Percentiles rank a stretch among this genome's conserved stretches.
phyloP scores from a whole-genome alignment of 179 eudicot genomes.

The Spinacia oleracea region DNA sequence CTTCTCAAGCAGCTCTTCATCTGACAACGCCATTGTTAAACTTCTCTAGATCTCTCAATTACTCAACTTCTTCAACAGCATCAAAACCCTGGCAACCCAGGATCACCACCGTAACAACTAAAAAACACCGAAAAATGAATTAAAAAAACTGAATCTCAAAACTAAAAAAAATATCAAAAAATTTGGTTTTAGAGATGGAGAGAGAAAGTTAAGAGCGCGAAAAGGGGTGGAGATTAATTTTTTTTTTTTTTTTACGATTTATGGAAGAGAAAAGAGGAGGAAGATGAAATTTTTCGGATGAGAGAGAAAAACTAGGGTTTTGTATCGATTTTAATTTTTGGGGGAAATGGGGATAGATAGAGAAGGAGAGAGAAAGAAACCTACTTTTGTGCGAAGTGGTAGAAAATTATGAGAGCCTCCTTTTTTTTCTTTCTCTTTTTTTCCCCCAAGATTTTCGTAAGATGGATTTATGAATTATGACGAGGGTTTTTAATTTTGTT shows the following conservation, averaged over 20 bases:
- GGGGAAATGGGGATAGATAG: conserved; percentile 2
- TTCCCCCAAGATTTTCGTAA: background rate
- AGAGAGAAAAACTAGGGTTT: conserved; percentile 36
- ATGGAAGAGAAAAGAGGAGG: too few species aligned
- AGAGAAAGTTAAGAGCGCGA: conserved; percentile 17
- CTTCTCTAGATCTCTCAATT: conserved; percentile 24
- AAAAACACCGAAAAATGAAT: background rate
- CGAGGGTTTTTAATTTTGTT: background rate
- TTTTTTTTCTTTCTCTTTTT: background rate
- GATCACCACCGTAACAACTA: background rate
- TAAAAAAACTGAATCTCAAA: background rate
- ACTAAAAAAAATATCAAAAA: background rate
- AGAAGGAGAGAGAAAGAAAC: conserved; percentile 8
- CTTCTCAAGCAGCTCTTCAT: conserved; percentile 51
- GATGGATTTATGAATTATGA: conserved; percentile 7
- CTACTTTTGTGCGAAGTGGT: background rate
- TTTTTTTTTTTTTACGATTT: background rate
- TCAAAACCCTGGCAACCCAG: conserved; percentile 26
- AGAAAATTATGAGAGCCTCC: conserved; percentile 1
- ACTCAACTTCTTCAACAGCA: conserved; percentile 14
- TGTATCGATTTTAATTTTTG: conserved; percentile 22
- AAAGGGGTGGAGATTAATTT: background rate
- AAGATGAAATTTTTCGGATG: background rate
- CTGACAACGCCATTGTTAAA: conserved; percentile 36
- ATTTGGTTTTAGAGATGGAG: background rate